phyloP scores from a whole-genome alignment of 2,329 filamentous ascomycete genomes.

The Fusarium xyrophilum region DNA sequence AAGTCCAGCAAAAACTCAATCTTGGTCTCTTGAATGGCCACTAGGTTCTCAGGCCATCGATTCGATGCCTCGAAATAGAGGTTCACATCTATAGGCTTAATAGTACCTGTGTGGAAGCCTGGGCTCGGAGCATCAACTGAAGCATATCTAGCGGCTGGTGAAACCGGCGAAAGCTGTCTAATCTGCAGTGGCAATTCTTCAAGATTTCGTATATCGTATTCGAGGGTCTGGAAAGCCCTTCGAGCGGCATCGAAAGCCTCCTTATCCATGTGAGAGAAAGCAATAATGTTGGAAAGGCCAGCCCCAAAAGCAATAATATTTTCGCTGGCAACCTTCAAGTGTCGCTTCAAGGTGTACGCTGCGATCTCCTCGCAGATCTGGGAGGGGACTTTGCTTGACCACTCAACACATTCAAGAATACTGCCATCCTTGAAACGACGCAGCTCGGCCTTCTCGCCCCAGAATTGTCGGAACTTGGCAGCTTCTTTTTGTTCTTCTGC shows the following conservation, averaged over 20 bases:
- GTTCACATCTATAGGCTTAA: constrained; percentile 74
- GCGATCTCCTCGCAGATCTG: constrained; percentile 83
- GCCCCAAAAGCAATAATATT: constrained; percentile 61
- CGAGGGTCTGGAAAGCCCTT: constrained; percentile 74
- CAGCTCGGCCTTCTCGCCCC: constrained; percentile 92
- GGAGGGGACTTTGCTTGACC: constrained; percentile 69
- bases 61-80: constrained; percentile 93
- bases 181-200: constrained; percentile 88
- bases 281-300: constrained; percentile 58
- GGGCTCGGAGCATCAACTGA: constrained; percentile 58
- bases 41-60: constrained; percentile 91
- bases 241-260: constrained; percentile 72
- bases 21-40: constrained; percentile 92
- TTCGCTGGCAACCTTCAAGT: constrained; percentile 67
- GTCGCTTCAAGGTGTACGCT: constrained; percentile 71
- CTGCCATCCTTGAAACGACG: constrained; percentile 94
- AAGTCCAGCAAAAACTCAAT: constrained; percentile 86
- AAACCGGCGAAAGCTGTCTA: constrained; percentile 77
- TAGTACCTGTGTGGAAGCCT: constrained; percentile 52
- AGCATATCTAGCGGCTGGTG: constrained; percentile 75
- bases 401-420: constrained; percentile 90
- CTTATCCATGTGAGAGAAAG: constrained; percentile 56
- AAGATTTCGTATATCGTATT: constrained; percentile 77
- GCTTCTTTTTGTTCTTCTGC: constrained; percentile 87
- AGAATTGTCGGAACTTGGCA: constrained; percentile 84